Evolutionary conservation across 2,329 filamentous ascomycete genomes (phyloP), one percentile per base, ranked within the genome.

Genomic region (Penicillium corylophilum): DNA sequence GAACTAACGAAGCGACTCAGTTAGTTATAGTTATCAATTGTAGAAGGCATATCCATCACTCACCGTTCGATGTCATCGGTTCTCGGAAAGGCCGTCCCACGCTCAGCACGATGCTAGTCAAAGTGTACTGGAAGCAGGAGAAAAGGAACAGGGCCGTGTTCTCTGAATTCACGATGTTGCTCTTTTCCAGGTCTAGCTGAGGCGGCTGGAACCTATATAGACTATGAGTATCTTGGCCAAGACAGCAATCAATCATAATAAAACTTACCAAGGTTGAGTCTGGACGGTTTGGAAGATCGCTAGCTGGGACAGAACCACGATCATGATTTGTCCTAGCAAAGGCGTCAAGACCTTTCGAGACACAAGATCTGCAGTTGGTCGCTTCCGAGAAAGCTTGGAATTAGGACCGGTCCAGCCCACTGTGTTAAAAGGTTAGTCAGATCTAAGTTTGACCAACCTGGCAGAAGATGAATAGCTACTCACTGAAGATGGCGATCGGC

Each of bases 321-420:
- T 82, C 5, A 77, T 71, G 71, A 99, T 96, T 64, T 99, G 91
- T 1, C 93, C 93, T 1, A 99, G 78, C 15, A 99, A 77, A 0
- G 94, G 93, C 0, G 87, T 90, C 43, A 99, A 79, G 2, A 99
- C 90, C 71, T 99, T 99, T 48, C 91, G 82, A 1, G 89, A 95
- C 1, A 99, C 93, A 5, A 99, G 82, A 63, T 93, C 89, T 15
- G 94, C 92, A 0, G 91, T 97, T 3, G 94, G 94, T 31, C 91
- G 82, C 72, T 97, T 99, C 51, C 82, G 84, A 62, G 85, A 88
- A 13, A 99, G 82, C 33, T 81, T 78, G 2, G 85, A 85, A 65
- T 87, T 90, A 1, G 95, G 88, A 5, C 89, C 91, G 22, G 89
- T 90, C 94, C 95, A 97, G 61, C 94, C 92, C 94, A 99, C 83